Base-by-base conservation (phyloP, 2,329 filamentous ascomycete species). In the Epicoccum sorghinum region DNA sequence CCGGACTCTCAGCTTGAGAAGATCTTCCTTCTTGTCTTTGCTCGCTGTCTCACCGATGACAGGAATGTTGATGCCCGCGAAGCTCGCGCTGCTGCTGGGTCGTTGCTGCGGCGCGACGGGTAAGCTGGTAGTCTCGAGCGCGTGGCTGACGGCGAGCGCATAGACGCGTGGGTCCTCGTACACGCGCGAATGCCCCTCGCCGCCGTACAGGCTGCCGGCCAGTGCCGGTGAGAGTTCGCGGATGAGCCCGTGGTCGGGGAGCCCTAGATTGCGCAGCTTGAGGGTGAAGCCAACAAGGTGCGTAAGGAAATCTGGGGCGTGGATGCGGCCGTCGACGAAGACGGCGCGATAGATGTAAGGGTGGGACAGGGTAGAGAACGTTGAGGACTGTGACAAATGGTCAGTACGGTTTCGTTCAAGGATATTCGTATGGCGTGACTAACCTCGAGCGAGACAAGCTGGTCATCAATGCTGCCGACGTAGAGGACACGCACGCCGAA, bases 281-380 rank as follows among this genome's bases (percentile, higher is more conserved):
- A 98, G 84, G 0, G 90, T 89, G 71, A 99, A 97, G 41, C 92
- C 93, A 39, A 99, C 89, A 2, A 99, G 84, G 68, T 96, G 91
- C 2, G 91, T 91, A 45, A 99, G 88, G 69, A 99, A 99, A 73
- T 96, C 93, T 2, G 93, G 91, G 0, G 93, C 89, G 72, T 98
- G 93, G 30, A 97, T 83, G 55, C 93, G 87, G 24, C 93, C 91
- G 74, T 99, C 93, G 48, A 99, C 90, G 71, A 98, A 98, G 13
- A 96, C 92, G n/a, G 93, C 91, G 25, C 95, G 88, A 72, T 92
- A 96, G 54, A 98, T 93, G 73, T 97, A 93, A 0, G 95, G 95
- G 68, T 99, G 95, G 18, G 86, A 87, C 4, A 92, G 86, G 0
- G 89, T 89, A 0, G 91, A 89, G 74, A 96, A 96, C 0, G 95